Conservation (phyloP, 2,329 filamentous ascomycete species). For the Trichoderma koningii region DNA sequence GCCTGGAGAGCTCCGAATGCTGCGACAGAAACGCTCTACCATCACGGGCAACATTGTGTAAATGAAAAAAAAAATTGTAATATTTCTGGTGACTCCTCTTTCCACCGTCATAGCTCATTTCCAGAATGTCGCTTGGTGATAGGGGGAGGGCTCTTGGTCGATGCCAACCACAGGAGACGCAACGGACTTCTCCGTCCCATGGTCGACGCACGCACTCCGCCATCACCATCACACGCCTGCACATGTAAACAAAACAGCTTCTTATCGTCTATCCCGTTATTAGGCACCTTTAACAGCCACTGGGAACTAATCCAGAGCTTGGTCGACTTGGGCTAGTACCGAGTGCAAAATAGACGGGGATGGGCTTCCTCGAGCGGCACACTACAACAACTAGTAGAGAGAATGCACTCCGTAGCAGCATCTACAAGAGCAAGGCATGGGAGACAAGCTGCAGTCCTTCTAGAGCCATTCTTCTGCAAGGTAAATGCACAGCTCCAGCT, state of each 20-base stretch:
- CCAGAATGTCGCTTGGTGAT: constrained; percentile 10
- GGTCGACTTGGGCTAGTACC: constrained; percentile 5
- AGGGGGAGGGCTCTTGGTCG: not conserved
- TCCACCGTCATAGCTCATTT: not conserved
- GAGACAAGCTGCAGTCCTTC: not conserved
- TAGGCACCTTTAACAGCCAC: not conserved
- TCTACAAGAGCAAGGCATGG: not conserved
- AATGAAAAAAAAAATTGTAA: not conserved
- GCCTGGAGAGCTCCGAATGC: not conserved
- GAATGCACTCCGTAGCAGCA: too few relatives aligned
- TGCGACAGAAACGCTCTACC: not conserved
- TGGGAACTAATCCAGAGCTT: not conserved
- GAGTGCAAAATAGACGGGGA: not conserved
- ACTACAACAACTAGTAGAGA: too few relatives aligned
- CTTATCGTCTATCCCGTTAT: not conserved
- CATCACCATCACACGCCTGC: not conserved
- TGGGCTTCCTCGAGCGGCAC: too few relatives aligned
- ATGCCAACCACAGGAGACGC: not conserved
- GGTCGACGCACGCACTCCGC: not conserved
- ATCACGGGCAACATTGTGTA: too few relatives aligned
- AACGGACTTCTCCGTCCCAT: constrained; percentile 14
- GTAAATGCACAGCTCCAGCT: constrained; percentile 1
- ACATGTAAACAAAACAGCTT: constrained; percentile 12
- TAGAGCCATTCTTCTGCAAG: constrained; percentile 10
- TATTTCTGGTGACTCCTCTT: constrained; percentile 1